phyloP scores from a whole-genome alignment of 2,329 filamentous ascomycete genomes.

The Leptoxyphium fumago region DNA sequence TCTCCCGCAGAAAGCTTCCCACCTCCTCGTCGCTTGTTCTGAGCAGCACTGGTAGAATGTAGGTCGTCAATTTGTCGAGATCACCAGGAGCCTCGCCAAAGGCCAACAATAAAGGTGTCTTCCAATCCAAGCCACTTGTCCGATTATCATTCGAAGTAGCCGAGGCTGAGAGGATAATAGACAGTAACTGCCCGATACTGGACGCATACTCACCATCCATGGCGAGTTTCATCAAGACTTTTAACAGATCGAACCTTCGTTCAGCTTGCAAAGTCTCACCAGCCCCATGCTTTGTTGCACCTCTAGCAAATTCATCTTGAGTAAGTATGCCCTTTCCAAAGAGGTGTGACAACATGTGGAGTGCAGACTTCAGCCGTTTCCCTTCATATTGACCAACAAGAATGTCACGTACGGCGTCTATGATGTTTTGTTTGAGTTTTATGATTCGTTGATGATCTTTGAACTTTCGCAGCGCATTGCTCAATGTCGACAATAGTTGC shows the following conservation, averaged over 20 bases:
- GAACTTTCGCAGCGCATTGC: conserved; percentile 20
- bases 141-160: not conserved
- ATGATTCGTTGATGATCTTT: not conserved
- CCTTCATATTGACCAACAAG: conserved; percentile 14
- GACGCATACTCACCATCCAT: conserved; percentile 19
- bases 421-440: not conserved
- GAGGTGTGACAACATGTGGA: not conserved
- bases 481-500: conserved; percentile 29
- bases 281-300: not conserved
- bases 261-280: not conserved
- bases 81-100: conserved; percentile 21
- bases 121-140: conserved; percentile 20
- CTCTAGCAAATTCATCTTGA: not conserved
- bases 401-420: conserved; percentile 9
- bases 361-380: conserved; percentile 2
- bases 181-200: conserved; percentile 15
- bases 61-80: conserved; percentile 26
- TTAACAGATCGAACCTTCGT: not conserved
- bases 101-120: conserved; percentile 21
- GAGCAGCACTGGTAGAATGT: conserved; percentile 35
- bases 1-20: conserved; percentile 23
- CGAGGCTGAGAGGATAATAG: conserved; percentile 5
- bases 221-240: not conserved
- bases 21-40: conserved; percentile 26
- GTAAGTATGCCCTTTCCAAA: not conserved